Percentiles rank a stretch among this genome's conserved stretches.
These are phyloP conservation scores for Hysterangium stoloniferum DNA, from an alignment of 768 basidiomycete species.

Conservation along the genomic window DNA sequence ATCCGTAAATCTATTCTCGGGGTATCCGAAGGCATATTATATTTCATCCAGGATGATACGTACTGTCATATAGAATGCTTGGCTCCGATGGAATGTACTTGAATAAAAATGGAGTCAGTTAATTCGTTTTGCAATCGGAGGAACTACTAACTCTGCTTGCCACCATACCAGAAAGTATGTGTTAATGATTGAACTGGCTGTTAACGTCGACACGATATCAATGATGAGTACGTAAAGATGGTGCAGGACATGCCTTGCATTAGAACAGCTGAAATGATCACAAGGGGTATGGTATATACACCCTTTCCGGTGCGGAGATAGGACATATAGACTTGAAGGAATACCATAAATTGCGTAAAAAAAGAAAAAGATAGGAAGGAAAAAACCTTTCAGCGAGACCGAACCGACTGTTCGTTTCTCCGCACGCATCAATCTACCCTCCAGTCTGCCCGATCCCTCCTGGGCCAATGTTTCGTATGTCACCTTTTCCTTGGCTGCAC, in stretches of 20 bases:
- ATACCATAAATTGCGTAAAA: background rate
- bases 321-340: slow-evolving; percentile 45
- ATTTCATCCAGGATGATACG: background rate
- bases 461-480: slow-evolving; percentile 18
- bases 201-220: too few relatives aligned
- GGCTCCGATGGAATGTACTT: slow-evolving; percentile 40
- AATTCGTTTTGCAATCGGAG: slow-evolving; percentile 3
- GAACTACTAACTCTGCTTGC: slow-evolving; percentile 45
- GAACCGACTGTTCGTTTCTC: slow-evolving; percentile 63
- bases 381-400: slow-evolving; percentile 40
- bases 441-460: slow-evolving; percentile 53
- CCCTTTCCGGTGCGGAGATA: slow-evolving; percentile 54
- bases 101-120: background rate
- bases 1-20: slow-evolving; percentile 39
- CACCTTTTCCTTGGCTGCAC: slow-evolving; percentile 30
- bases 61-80: slow-evolving; percentile 51
- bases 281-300: slow-evolving; percentile 40
- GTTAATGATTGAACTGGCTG: slow-evolving; percentile 40
- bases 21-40: background rate
- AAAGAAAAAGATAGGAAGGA: background rate
- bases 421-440: slow-evolving; percentile 57
- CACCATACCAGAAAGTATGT: slow-evolving; percentile 68
- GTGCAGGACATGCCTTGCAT: slow-evolving; percentile 40
- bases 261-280: slow-evolving; percentile 40
- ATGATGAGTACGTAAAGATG: background rate